phyloP scores from a whole-genome alignment of 768 basidiomycete genomes.

The Hydnum rufescens region DNA sequence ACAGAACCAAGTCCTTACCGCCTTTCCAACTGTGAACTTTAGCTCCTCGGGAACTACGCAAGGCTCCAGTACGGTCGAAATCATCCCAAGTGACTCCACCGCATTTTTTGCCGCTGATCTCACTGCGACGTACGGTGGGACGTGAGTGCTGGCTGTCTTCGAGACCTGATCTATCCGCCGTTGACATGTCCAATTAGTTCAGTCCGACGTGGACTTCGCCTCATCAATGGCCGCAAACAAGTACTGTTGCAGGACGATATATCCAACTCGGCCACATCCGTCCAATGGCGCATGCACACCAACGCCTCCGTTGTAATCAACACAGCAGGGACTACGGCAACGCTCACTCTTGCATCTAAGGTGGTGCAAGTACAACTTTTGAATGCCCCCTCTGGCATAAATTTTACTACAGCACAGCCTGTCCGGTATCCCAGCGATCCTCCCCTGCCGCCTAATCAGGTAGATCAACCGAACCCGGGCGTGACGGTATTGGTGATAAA shows the following conservation, averaged over 20 bases:
- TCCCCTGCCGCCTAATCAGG: slow-evolving; percentile 31
- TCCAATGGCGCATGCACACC: slow-evolving; percentile 92
- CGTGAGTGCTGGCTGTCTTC: slow-evolving; percentile 1
- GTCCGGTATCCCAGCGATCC: slow-evolving; percentile 41
- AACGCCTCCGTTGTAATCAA: slow-evolving; percentile 54
- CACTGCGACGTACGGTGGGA: slow-evolving; percentile 47
- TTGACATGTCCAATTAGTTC: slow-evolving; percentile 28
- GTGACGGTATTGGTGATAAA: slow-evolving; percentile 65
- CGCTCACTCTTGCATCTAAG: slow-evolving; percentile 48
- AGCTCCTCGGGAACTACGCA: slow-evolving; percentile 40
- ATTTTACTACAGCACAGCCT: slow-evolving; percentile 37
- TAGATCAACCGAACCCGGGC: slow-evolving; percentile 57
- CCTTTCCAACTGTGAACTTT: slow-evolving; percentile 36
- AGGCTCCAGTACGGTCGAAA: slow-evolving; percentile 65
- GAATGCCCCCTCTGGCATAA: slow-evolving; percentile 42
- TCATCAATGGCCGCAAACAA: slow-evolving; percentile 67
- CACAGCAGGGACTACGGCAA: slow-evolving; percentile 41
- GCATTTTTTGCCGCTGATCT: slow-evolving; percentile 71
- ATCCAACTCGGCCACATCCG: slow-evolving; percentile 24
- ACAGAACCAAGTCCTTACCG: slow-evolving; percentile 57
- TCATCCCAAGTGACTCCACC: slow-evolving; percentile 41
- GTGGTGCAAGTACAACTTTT: slow-evolving; percentile 46
- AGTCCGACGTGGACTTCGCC: slow-evolving; percentile 66
- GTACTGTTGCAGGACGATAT: slow-evolving; percentile 91
- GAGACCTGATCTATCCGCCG: not conserved